Evolutionary conservation across 441 rosid genomes (phyloP), one percentile per base, ranked within the genome.

Genomic region (Erysimum pusillum): DNA sequence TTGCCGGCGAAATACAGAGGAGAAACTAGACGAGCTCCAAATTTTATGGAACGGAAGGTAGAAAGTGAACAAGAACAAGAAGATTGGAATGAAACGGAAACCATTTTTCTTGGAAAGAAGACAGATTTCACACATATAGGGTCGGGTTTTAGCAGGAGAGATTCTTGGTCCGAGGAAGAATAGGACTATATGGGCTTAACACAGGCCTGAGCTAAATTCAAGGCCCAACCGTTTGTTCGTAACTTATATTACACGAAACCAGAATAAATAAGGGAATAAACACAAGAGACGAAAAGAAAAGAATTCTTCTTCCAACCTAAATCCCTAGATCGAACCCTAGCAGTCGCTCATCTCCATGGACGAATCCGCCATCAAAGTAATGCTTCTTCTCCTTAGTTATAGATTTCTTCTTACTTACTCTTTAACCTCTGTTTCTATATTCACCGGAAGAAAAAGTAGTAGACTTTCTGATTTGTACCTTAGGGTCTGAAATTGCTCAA

Each of bases 51-150:
- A 39, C 9, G 46, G 13, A 74, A 42, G 73, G 12, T 63, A 42
- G 58, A 69, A 31, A 74, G 34, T 13, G 75, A 57, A 63, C 9
- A 74, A 62, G 72, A 74, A 60, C 17, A 66, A 63, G 72, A 63
- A 18, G 51, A 45, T 2, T 63, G 80, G 20, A 70, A 36, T 42
- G 20, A 63, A n/a, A 57, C 68, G 12, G 76, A 74, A 49, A 75
- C 73, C 82, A 79, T 74, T 59, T 59, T 74, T 48, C 36, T 67
- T 34, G 13, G 63, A 69, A 57, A 28, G 45, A 11, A 25, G 0
- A 66, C 11, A 54, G 56, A 28, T 67, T 39, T 75, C 54, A 13
- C 46, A 53, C 6, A 22, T 15, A 58, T n/a, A 7, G 56, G 4
- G 56, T 45, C n/a, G 39, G 79, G 73, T 66, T 67, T 75, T 58